Base-by-base conservation (phyloP, 23 red algal species). In the Agarophyton chilense region DNA sequence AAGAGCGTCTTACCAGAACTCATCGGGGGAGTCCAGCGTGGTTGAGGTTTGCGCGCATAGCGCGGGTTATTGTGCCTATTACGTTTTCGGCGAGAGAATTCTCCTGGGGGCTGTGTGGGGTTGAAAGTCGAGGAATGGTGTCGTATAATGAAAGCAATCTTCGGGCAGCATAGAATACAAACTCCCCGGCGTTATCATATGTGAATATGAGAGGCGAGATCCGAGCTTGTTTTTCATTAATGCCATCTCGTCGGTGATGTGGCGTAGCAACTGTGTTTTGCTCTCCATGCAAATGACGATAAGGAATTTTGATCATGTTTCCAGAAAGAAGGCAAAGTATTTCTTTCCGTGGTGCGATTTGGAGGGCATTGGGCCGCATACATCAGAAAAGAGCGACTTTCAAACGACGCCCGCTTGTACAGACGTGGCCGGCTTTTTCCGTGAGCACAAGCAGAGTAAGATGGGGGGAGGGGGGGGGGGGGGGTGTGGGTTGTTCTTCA, bases 21-120 rank as follows among this genome's bases (percentile, higher is more conserved):
- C 19, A 6, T 1, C 18, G n/a, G 9, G 67, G 52, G 18, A 77
- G 41, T 9, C 68, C 11, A 16, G 18, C 9, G 18, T 24, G 36
- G 14, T 8, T 0, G 13, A 88, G 61, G 0, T 13, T 28, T 31
- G 64, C 4, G 13, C 84, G 14, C 16, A 13, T 34, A n/a, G 47
- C 24, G 28, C 41, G 19, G 32, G 42, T 5, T 35, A 76, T 8
- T 12, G 46, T 77, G 43, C 34, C 18, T 3, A 39, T 88, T 18
- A 88, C 39, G 32, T 68, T 43, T 32, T 76, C 84, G 16, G 66
- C 84, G 1, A 60, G 2, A 8, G 60, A 58, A 24, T 88, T 88
- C 60, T 88, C 1, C 47, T 88, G 84, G 17, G 84, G 68, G 17
- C 11, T 38, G 51, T 88, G 61, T 7, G 84, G 47, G 6, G 32